Conservation (phyloP, 345 rosid species). For the Pistacia vera region DNA sequence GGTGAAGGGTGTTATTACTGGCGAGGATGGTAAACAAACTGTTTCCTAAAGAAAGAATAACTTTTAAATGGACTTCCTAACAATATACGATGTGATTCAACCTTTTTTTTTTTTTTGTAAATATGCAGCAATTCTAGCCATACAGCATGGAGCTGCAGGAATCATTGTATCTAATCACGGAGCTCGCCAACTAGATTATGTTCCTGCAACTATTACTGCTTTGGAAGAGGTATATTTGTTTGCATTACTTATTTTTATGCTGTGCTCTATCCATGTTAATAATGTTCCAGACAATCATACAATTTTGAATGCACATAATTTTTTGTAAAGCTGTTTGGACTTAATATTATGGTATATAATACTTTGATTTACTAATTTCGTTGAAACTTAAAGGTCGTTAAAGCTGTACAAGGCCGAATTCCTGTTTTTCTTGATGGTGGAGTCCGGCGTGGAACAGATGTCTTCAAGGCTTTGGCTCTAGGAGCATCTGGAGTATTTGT, state of each 20-base stretch:
- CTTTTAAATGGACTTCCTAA: background rate
- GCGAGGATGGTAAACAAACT: constrained; percentile 73
- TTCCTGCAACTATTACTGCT: constrained; percentile 82
- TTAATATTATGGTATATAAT: background rate
- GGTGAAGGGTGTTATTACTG: constrained; percentile 89
- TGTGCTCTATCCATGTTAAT: background rate
- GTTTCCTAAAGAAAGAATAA: constrained; percentile 1
- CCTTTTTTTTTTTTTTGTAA: background rate
- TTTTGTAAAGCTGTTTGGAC: no score
- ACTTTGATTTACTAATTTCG: constrained; percentile 1
- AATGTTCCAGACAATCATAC: background rate
- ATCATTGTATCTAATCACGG: constrained; percentile 95
- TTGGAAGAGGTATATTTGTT: constrained; percentile 74
- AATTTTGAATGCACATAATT: no score
- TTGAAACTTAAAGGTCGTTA: constrained; percentile 60
- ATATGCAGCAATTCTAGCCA: constrained; percentile 66
- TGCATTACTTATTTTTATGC: background rate
- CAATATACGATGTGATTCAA: background rate
- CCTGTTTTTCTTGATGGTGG: constrained; percentile 98
- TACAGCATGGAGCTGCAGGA: constrained; percentile 84
- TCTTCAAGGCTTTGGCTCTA: constrained; percentile 94
- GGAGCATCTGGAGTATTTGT: constrained; percentile 97
- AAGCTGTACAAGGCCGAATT: constrained; percentile 80
- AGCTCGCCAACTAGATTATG: constrained; percentile 94
- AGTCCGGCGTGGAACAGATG: constrained; percentile 97